A percentile compares a stretch with the other conserved stretches of the same genome.
These are phyloP conservation scores for Penicillium corylophilum DNA, from an alignment of 2,329 filamentous ascomycete genomes.

Conservation along the genomic window DNA sequence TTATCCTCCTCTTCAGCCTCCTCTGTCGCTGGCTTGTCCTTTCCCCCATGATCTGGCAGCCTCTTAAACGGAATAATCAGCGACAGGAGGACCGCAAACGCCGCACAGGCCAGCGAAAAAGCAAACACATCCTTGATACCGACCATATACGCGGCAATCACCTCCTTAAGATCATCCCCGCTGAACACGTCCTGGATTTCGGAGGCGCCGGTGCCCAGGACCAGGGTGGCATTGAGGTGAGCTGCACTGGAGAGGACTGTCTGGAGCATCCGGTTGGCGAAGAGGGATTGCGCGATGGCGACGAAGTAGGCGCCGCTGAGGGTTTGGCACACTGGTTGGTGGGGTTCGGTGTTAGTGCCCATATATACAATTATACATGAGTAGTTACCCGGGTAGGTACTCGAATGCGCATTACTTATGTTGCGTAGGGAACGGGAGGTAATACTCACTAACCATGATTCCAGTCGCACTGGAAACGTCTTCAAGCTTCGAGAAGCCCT, in stretches of 20 bases:
- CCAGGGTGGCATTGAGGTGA: neutral
- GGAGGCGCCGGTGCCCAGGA: neutral
- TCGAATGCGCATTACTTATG: neutral
- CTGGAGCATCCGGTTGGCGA: constrained; percentile 4
- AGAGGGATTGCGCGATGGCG: constrained; percentile 1
- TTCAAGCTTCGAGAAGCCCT: constrained; percentile 19
- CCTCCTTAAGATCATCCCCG: constrained; percentile 1
- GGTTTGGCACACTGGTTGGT: constrained; percentile 4
- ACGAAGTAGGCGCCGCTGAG: constrained; percentile 5
- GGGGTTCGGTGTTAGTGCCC: neutral
- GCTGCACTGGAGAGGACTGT: neutral
- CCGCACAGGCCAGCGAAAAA: constrained; percentile 2
- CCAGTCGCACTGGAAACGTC: constrained; percentile 23
- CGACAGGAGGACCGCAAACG: constrained; percentile 1
- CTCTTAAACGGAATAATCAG: constrained; percentile 4
- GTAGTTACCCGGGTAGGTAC: no score
- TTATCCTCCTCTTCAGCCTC: no score
- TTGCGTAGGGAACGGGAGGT: neutral
- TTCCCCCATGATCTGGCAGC: constrained; percentile 1
- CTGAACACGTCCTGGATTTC: constrained; percentile 2
- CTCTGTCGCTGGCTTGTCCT: neutral
- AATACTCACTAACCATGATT: constrained; percentile 20
- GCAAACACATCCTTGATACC: constrained; percentile 5
- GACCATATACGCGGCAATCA: constrained; percentile 4
- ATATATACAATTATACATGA: neutral